phyloP scores from a whole-genome alignment of 306 rosid species.

The Rubus idaeus region DNA sequence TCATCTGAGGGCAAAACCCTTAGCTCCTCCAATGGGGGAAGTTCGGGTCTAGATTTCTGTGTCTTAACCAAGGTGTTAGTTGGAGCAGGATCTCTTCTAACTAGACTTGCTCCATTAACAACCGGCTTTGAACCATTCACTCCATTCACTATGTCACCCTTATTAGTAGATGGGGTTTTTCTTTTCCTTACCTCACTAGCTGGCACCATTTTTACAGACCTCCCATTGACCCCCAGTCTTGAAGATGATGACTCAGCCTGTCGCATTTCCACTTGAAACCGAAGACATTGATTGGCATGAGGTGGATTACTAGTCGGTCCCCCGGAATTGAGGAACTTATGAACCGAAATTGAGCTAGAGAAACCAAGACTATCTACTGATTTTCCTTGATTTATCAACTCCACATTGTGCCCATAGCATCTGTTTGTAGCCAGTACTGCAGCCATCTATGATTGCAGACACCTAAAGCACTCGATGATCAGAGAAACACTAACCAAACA shows the following conservation, averaged over 20 bases:
- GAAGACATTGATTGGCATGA: slow-evolving; percentile 24
- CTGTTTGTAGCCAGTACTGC: slow-evolving; percentile 67
- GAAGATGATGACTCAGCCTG: slow-evolving; percentile 56
- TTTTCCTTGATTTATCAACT: slow-evolving; percentile 43
- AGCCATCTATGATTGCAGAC: slow-evolving; percentile 45
- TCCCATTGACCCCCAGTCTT: slow-evolving; percentile 58
- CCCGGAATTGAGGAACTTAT: slow-evolving; percentile 36
- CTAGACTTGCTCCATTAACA: slow-evolving; percentile 57
- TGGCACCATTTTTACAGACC: slow-evolving; percentile 81
- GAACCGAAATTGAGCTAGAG: slow-evolving; percentile 53
- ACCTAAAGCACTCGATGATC: slow-evolving; percentile 17
- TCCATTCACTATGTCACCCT: slow-evolving; percentile 31
- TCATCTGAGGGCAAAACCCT: slow-evolving; percentile 89
- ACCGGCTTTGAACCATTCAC: slow-evolving; percentile 56
- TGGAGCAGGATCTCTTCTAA: slow-evolving; percentile 37
- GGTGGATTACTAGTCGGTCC: slow-evolving; percentile 27
- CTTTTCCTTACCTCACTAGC: slow-evolving; percentile 59
- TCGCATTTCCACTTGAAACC: slow-evolving; percentile 50
- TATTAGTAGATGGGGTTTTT: slow-evolving; percentile 39
- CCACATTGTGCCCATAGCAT: slow-evolving; percentile 46
- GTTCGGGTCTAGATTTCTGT: slow-evolving; percentile 36
- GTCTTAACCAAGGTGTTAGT: slow-evolving; percentile 41
- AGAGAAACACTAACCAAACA: slow-evolving; percentile 17
- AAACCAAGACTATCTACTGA: slow-evolving; percentile 46
- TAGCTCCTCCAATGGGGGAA: slow-evolving; percentile 73